Evolutionary conservation across 495 filamentous ascomycete species (phyloP), one percentile per base, ranked within the genome.

Genomic region (Penicillium steckii): DNA sequence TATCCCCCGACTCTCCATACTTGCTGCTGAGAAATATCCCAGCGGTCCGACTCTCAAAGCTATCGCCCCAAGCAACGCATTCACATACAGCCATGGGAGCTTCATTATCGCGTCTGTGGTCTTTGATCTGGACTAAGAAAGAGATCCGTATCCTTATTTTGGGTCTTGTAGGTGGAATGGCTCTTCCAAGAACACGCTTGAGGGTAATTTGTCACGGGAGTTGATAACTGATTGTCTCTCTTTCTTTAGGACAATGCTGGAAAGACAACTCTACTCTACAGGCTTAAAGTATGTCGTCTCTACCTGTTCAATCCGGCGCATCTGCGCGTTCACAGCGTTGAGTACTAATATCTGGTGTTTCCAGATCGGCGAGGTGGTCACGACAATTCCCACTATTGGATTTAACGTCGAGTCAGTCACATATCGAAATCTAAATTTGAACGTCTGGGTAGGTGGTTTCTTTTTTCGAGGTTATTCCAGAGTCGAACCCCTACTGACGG

Each of bases 391-490:
- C 8, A 98, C 94, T 44, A 97, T 98, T 70, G 94, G 94, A 44
- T 98, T 98, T 78, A 98, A 98, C 69, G 93, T 98, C 61, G 94
- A 98, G 73, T 95, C 90, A 21, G 94, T 98, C 46, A 90, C 90
- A 57, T 97, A 97, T 78, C 89, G 90, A 68, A 97, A 97, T 63
- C 79, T 98, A 47, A 96, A 97, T 70, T 93, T 98, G 68, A 97
- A 96, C 70, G 94, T 98, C 56, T 98, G 94, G 94, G 88, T 91
- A 82, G 38, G 75, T 60, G 29, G 6, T n/a, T 40, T 12, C 10
- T 10, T 10, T 27, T 37, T n/a, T 37, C 15, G 4, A 1, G n/a
- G 15, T 8, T 8, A 4, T 8, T n/a, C 0, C 8, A 3, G 12
- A 19, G 8, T 2, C 15, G 6, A 10, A 27, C n/a, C 13, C 18